These are phyloP conservation scores for Nemania abortiva DNA, from an alignment of 2,329 filamentous ascomycete species.

Conservation along the genomic window DNA sequence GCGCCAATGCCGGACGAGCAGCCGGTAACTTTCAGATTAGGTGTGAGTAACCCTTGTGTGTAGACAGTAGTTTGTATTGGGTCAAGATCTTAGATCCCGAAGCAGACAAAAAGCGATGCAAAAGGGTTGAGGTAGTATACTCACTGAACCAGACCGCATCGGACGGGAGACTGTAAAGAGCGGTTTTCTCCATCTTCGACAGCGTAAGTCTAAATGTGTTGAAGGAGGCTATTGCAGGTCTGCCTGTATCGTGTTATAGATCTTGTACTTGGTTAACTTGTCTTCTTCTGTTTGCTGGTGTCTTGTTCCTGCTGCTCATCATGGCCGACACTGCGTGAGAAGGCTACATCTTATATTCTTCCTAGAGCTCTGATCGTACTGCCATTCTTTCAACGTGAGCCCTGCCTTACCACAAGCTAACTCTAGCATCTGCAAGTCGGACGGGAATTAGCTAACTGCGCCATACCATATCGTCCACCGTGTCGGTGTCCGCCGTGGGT, in stretches of 20 bases:
- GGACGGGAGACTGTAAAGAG: conserved; percentile 42
- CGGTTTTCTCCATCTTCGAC: conserved; percentile 18
- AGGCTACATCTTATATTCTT: conserved; percentile 14
- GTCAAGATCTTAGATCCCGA: neutral
- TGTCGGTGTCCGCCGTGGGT: neutral
- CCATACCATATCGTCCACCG: neutral
- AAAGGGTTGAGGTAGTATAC: conserved; percentile 21
- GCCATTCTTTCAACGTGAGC: neutral
- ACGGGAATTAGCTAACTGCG: conserved; percentile 20
- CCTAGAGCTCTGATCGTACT: neutral
- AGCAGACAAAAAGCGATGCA: neutral
- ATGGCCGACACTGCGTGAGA: neutral
- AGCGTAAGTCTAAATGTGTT: neutral
- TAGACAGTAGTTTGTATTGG: neutral
- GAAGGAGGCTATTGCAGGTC: neutral
- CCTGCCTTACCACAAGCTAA: neutral
- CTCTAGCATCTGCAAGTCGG: conserved; percentile 3
- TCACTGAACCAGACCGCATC: conserved; percentile 49
- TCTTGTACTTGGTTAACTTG: neutral
- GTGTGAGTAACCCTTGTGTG: conserved; percentile 12
- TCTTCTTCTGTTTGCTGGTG: neutral
- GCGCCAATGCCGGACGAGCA: conserved; percentile 51
- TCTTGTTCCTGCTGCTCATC: neutral
- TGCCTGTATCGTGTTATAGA: neutral
- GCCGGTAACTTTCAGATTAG: conserved; percentile 46